These are phyloP conservation scores for Daldinia childiae DNA, from an alignment of 495 filamentous ascomycete genomes.

Conservation along the genomic window DNA sequence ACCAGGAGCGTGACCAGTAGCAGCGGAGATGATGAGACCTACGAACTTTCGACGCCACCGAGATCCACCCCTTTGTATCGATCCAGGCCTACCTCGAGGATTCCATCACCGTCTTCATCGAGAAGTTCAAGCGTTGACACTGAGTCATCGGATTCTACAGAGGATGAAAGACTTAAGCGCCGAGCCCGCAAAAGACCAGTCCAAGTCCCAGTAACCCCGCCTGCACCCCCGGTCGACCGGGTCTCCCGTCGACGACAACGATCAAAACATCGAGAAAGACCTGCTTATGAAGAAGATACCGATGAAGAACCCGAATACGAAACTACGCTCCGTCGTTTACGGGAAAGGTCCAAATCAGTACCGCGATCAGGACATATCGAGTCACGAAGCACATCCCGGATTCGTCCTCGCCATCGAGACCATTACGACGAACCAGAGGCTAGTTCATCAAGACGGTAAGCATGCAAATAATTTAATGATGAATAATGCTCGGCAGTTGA, in stretches of 20 bases:
- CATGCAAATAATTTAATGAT: background rate
- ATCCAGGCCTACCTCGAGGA: conserved; percentile 53
- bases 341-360: conserved; percentile 38
- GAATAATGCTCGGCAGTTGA: background rate
- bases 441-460: conserved; percentile 53
- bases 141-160: conserved; percentile 50
- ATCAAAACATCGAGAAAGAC: conserved; percentile 32
- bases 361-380: conserved; percentile 31
- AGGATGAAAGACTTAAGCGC: conserved; percentile 46
- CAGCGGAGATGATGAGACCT: conserved; percentile 44
- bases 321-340: conserved; percentile 36
- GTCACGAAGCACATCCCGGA: conserved; percentile 42
- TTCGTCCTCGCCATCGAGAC: conserved; percentile 25
- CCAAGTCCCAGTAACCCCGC: conserved; percentile 29
- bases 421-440: conserved; percentile 48
- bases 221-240: conserved; percentile 31
- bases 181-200: conserved; percentile 33
- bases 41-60: conserved; percentile 50
- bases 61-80: conserved; percentile 51
- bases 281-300: conserved; percentile 40
- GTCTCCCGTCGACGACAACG: conserved; percentile 36
- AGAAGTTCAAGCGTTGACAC: conserved; percentile 53
- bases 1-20: conserved; percentile 22
- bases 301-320: conserved; percentile 45
- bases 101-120: conserved; percentile 49